These are phyloP conservation scores for Physcomitrellopsis africana DNA, from an alignment of 225 moss, liverwort and hornwort genomes.

Conservation along the genomic window DNA sequence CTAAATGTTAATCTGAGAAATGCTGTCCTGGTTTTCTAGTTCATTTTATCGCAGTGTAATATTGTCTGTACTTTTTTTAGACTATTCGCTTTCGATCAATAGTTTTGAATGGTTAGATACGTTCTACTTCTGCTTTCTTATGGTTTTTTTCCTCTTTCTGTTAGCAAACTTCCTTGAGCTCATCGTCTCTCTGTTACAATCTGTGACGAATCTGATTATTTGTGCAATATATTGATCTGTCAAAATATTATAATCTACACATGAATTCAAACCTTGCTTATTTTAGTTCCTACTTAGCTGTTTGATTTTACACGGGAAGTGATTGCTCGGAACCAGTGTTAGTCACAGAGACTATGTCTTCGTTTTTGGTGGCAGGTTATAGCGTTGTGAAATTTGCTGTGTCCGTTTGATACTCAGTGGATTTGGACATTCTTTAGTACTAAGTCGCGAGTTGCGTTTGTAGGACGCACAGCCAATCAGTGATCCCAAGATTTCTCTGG, in stretches of 20 bases:
- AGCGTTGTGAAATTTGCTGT: not conserved
- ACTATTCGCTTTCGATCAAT: no score
- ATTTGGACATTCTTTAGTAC: not conserved
- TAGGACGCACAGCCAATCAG: slow-evolving; percentile 54
- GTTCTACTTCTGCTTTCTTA: not conserved
- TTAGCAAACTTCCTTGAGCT: not conserved
- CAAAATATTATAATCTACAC: not conserved
- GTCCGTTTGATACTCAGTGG: not conserved
- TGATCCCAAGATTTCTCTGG: slow-evolving; percentile 52
- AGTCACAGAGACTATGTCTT: not conserved
- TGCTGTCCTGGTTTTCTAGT: not conserved
- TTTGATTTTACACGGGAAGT: slow-evolving; percentile 1
- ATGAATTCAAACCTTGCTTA: not conserved
- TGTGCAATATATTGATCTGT: not conserved
- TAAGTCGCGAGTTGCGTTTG: slow-evolving; percentile 9
- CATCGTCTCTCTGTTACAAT: not conserved
- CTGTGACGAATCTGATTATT: not conserved
- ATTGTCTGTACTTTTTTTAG: no score
- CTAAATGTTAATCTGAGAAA: not conserved
- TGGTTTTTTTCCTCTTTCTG: not conserved
- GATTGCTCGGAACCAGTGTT: not conserved
- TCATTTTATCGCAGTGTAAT: not conserved
- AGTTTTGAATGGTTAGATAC: no score
- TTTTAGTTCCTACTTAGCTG: not conserved
- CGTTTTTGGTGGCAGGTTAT: not conserved